Base-by-base conservation (phyloP, 164 flowering plant genomes). In the Vitis riparia region DNA sequence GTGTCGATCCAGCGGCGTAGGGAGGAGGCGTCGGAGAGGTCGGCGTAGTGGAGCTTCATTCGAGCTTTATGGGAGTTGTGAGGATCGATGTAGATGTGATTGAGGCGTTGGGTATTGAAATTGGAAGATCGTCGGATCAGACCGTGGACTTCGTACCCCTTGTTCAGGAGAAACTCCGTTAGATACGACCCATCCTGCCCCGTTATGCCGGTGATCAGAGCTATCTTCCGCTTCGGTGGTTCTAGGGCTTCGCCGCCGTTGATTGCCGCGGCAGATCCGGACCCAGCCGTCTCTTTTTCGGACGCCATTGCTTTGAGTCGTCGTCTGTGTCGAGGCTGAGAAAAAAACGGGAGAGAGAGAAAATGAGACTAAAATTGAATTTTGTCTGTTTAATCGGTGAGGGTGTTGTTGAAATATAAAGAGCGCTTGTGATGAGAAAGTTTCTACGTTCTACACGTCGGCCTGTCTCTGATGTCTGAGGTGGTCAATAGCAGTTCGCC, bases 161-260 rank as follows among this genome's bases (percentile, higher is more conserved):
- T 91, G 62, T 68, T 55, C 67, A 93, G 82, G 59, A 94, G 93
- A 78, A 94, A 88, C 70, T 94, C 98, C 17, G 98, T 91, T 3
- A 94, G 87, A 85, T 94, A 94, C 3, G 98, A 94, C 0, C 98
- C 97, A 64, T 94, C 98, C 71, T 94, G 98, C 16, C 98, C 98
- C 13, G 98, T 94, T 47, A 94, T 94, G 10, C 98, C 98, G 9
- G 97, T 89, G 75, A 94, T 84, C 72, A 94, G 75, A 2, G 98
- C 98, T 1, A 83, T 68, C 73, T 82, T 91, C 16, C 75, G 83
- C 9, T 59, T n/a, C 15, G 71, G 62, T 10, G 71, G 44, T 7
- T 52, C 66, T 17, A 62, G 51, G 3, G 55, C 19, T 11, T 55
- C 72, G 63, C 74, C 78, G 63, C 79, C 77, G 68, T 67, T 66